phyloP scores from a whole-genome alignment of 345 rosid species.

The Noccaea bulbosa region DNA sequence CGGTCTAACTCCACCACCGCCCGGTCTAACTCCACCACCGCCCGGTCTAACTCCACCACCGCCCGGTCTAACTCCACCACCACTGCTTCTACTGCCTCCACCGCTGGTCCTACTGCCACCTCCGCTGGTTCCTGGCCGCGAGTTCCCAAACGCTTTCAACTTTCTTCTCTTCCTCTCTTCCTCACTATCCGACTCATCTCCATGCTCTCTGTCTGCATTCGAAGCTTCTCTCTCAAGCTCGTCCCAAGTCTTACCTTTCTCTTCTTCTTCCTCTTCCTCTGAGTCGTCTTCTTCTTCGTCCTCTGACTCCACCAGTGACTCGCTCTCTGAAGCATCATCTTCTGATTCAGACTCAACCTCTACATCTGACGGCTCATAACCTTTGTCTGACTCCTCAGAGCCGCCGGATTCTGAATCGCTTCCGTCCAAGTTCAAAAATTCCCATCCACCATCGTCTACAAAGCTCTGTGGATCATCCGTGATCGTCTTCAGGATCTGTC shows the following conservation, averaged over 20 bases:
- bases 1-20: slow-evolving; percentile 25
- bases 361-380: slow-evolving; percentile 83
- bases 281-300: slow-evolving; percentile 84
- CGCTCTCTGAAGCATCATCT: slow-evolving; percentile 75
- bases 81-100: slow-evolving; percentile 33
- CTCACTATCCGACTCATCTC: slow-evolving; percentile 86
- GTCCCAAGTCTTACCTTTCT: slow-evolving; percentile 96
- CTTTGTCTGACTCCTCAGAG: slow-evolving; percentile 85
- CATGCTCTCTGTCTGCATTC: slow-evolving; percentile 90
- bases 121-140: slow-evolving; percentile 61
- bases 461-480: slow-evolving; percentile 91
- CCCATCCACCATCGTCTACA: slow-evolving; percentile 91
- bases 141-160: slow-evolving; percentile 77
- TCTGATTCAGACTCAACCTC: slow-evolving; percentile 84
- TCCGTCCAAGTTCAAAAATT: slow-evolving; percentile 82
- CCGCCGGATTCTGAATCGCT: slow-evolving; percentile 86
- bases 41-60: slow-evolving; percentile 5
- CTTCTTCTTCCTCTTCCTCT: slow-evolving; percentile 77
- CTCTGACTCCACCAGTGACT: slow-evolving; percentile 80
- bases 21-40: not conserved
- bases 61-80: slow-evolving; percentile 38
- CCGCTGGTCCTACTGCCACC: slow-evolving; percentile 32
- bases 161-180: slow-evolving; percentile 91
- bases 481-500: slow-evolving; percentile 85
- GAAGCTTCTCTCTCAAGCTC: slow-evolving; percentile 97